Percentiles rank a stretch among this genome's conserved stretches.
These are phyloP conservation scores for Ophiosphaerella narmari DNA, from an alignment of 2,329 filamentous ascomycete species.

Conservation along the genomic window DNA sequence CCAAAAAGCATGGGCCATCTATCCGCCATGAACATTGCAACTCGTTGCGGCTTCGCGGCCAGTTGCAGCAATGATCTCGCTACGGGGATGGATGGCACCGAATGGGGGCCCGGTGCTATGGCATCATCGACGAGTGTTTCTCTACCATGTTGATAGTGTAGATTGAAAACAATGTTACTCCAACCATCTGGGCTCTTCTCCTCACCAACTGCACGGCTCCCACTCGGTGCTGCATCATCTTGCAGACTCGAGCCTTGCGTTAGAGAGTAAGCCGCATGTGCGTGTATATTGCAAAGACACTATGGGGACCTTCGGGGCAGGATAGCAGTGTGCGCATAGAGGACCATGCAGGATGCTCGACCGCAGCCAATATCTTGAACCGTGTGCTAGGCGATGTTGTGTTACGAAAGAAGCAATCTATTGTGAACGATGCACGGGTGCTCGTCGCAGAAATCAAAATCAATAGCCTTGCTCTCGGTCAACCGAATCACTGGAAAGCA, in stretches of 20 bases:
- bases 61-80: not conserved
- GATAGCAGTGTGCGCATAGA: conserved; percentile 9
- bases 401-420: conserved; percentile 28
- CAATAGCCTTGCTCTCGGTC: not conserved
- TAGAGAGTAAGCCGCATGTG: conserved; percentile 7
- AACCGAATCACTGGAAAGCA: too few species aligned
- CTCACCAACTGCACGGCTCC: conserved; percentile 15
- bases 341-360: conserved; percentile 15
- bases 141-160: too few species aligned
- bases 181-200: conserved; percentile 1
- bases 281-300: conserved; percentile 25
- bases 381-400: conserved; percentile 18
- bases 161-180: not conserved
- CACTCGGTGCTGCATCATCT: conserved; percentile 30
- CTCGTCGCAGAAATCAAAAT: conserved; percentile 7
- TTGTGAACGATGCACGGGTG: conserved; percentile 27
- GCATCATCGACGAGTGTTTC: too few species aligned
- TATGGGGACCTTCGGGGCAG: conserved; percentile 29
- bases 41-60: not conserved
- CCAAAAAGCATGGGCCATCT: not conserved
- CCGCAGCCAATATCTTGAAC: conserved; percentile 13
- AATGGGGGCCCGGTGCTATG: too few species aligned
- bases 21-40: conserved; percentile 4
- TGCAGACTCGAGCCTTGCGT: conserved; percentile 16
- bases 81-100: too few species aligned